Evolutionary conservation across 768 basidiomycete species (phyloP), one percentile per base, ranked within the genome.

Genomic region (Panellus pusillus): DNA sequence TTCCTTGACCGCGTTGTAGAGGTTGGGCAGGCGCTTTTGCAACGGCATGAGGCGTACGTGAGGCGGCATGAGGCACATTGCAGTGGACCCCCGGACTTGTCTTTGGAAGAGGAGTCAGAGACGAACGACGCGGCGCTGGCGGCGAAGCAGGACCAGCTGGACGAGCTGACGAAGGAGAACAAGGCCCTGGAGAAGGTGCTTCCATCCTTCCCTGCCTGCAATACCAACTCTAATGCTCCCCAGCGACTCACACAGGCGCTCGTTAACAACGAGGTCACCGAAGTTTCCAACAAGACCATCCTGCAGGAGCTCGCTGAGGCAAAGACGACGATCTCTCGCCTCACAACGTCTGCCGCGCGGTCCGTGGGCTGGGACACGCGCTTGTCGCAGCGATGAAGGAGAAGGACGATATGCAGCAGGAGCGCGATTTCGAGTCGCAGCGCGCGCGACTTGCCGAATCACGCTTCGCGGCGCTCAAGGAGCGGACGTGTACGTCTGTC

Each of bases 1-100:
- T 31, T 27, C 32, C 24, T 24, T 50, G 43, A 40, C 17, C 9
- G 12, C 7, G 5, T 15, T 19, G 44, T 52, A 93, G 93, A 95
- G 77, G 87, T 96, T 27, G 93, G 93, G 12, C 91, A 93, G 68
- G 93, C 94, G 4, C 71, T 97, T 43, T 69, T 97, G 44, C 84
- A 89, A 64, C 76, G 87, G 55, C 92, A 95, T 66, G 93, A 95
- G 71, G 89, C 88, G 3, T 91, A 91, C 68, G 83, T 92, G 27
- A 82, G 86, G 44, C 79, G 79, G 63, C 81, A 84, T 51, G 84
- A 89, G 80, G 39, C 29, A 3, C 50, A 45, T 28, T 46, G 53
- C 3, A 49, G 40, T 20, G 50, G 44, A 41, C 41, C 15, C 17
- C 55, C 43, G 47, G 17, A n/a, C 44, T 43, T 31, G 60, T 64